Base-by-base conservation (phyloP, 805 yeast species). In the Deakozyma indianensis region DNA sequence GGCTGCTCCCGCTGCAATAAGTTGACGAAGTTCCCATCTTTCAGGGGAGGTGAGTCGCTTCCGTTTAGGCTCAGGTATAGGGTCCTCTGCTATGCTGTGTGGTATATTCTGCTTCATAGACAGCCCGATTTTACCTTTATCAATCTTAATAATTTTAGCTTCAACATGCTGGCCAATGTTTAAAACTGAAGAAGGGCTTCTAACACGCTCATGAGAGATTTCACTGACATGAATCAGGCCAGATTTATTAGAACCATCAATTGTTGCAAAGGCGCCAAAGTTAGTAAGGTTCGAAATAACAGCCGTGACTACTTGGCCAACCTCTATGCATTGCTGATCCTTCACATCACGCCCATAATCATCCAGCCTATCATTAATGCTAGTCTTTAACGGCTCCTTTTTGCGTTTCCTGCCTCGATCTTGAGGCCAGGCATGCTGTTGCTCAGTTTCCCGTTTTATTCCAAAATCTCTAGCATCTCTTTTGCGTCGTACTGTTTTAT, bases 1-100 rank as follows among this genome's bases (percentile, higher is more conserved):
- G 0, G 77, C 74, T 0, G 75, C 88, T 2, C 94, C 94, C 3
- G 90, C 75, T 0, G 90, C 79, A 22, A 82, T 83, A 41, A 88
- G 64, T 57, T 88, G 96, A 27, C 83, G 69, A 44, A 84, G 70
- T 57, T 90, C 96, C 95, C 96, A 88, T 46, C 86, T 63, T 61
- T 88, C 97, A 0, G 94, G 94, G 0, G 94, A 82, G 0, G 94
- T 80, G 28, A 80, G 59, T 44, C 83, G 69, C 49, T 69, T 63
- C 49, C 61, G 66, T 4, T 47, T 50, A 11, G 51, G 53, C 7
- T 22, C 23, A 1, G 14, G 25, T 1, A 4, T 40, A 3, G 41
- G 43, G 3, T 27, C 20, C 18, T 29, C 22, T 2, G 16, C 3
- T 25, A 25, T 14, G 14, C 14, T 7, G 7, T 7, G 14, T 25